Evolutionary conservation across 1,284 basidiomycete genomes (phyloP), one percentile per base, ranked within the genome.

Genomic region (Cryptococcus jaspeensis): DNA sequence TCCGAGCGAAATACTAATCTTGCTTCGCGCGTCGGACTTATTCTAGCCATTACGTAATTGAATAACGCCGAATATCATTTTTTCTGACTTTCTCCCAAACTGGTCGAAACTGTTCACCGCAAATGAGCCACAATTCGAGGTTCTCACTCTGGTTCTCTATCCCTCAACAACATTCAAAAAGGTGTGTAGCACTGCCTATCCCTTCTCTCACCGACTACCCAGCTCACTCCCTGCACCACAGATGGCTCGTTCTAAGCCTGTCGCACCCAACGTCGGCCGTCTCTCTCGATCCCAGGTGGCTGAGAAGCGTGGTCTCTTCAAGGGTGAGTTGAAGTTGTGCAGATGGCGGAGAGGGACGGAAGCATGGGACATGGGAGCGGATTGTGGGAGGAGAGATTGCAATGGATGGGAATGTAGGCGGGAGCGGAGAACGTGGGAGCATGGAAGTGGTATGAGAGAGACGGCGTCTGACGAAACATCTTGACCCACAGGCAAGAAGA

Each of bases 171-270:
- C 16, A 58, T 40, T 36, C 35, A 48, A 60, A 53, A 59, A 59
- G 55, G 56, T 58, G 36, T 46, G 50, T 58, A 41, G 35, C 45
- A 38, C 18, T 28, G 18, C 38, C 36, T 47, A 39, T 42, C 12
- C 36, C 38, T 28, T 23, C 35, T 36, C 43, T 20, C 13, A 20
- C 38, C 32, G 20, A 36, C 28, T 48, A 12, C n/a, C 11, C 43
- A 47, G 36, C 52, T 44, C 7, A 50, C 46, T 50, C 52, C 11
- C 32, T 15, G 22, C 64, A 48, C 69, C 53, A 59, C 73, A 89
- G 87, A 95, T 96, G 92, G 91, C 91, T 81, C 90, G 92, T 83
- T 90, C 85, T 81, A 88, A 88, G 82, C 85, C 88, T 82, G 81
- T 93, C 80, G 86, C 85, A 76, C 85, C 88, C 70, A 84, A 88